Percentiles rank a stretch among this genome's conserved stretches.
These are phyloP conservation scores for Termitomyces sp. DNA, from an alignment of 768 basidiomycete genomes.

Conservation along the genomic window DNA sequence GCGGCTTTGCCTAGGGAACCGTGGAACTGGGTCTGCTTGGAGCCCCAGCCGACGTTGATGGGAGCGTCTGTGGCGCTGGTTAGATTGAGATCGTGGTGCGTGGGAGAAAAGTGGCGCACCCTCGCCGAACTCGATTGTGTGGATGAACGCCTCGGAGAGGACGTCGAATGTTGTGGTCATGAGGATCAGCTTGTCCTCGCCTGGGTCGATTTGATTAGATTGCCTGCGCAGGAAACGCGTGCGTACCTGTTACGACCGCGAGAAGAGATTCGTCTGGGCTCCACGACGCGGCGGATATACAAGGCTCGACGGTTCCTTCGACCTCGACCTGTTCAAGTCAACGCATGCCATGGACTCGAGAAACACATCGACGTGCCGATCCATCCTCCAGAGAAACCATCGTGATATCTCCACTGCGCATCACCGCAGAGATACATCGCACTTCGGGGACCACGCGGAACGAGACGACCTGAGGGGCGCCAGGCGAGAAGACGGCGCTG, in stretches of 20 bases:
- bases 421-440: constrained; percentile 59
- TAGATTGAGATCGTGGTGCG: not conserved
- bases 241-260: constrained; percentile 69
- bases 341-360: constrained; percentile 8
- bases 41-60: constrained; percentile 97
- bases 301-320: constrained; percentile 82
- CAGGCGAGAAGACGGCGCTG: constrained; percentile 22
- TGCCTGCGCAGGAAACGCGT: not conserved
- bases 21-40: constrained; percentile 95
- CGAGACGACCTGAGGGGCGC: constrained; percentile 45
- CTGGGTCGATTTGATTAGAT: constrained; percentile 22
- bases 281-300: constrained; percentile 81
- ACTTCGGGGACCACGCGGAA: constrained; percentile 70
- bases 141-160: constrained; percentile 70
- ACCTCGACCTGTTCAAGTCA: constrained; percentile 52
- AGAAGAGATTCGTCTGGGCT: constrained; percentile 90
- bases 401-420: constrained; percentile 79
- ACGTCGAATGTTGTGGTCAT: constrained; percentile 91
- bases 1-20: constrained; percentile 89
- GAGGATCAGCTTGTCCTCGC: constrained; percentile 73
- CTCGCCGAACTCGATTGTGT: constrained; percentile 80
- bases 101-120: constrained; percentile 31
- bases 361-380: constrained; percentile 27
- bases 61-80: constrained; percentile 56
- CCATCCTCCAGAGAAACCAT: constrained; percentile 50